Base-by-base conservation (phyloP, 2,329 filamentous ascomycete genomes). In the Ceratocystis albifundus region DNA sequence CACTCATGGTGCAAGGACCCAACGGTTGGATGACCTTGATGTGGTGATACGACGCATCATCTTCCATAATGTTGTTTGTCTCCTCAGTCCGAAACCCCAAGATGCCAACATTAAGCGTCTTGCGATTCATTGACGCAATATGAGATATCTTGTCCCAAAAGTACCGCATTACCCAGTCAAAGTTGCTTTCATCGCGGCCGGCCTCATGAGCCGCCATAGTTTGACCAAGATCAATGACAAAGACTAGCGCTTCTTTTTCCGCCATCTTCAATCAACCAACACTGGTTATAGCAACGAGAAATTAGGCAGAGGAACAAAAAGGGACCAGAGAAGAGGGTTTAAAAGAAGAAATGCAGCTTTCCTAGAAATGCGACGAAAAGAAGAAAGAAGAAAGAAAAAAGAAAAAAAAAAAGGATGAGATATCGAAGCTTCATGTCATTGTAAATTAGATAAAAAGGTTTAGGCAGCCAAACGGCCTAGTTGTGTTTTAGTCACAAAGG, bases 231-330 rank as follows among this genome's bases (percentile, higher is more conserved):
- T 99, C 94, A 68, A 99, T 77, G 71, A 99, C 88, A 75, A 94
- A 99, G 55, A 97, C 84, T 0, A 88, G 94, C 7, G 91, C 90
- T 78, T 97, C 90, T 75, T 99, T 99, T 69, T 89, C 86, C 10
- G 91, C 88, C 93, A 97, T 97, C 66, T 68, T 80, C 70, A 68
- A 46, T 80, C 70, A 68, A 46, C 17, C 12, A 61, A 50, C 10
- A n/a, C 28, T 41, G 41, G 20, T 50, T 36, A 15, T 32, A 45
- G 53, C 36, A 12, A 41, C 61, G 28, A 46, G n/a, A n/a, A n/a
- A 41, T 55, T 6, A 41, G 44, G 25, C 64, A 62, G 45, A 57
- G 64, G 20, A 6, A 66, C 17, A 45, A 62, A 63, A 59, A 61
- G n/a, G 20, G 17, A 17, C 17, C 20, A 48, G n/a, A 17, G n/a